Evolutionary conservation across 2,329 filamentous ascomycete species (phyloP).

Genomic region (Fusarium scirpi): DNA sequence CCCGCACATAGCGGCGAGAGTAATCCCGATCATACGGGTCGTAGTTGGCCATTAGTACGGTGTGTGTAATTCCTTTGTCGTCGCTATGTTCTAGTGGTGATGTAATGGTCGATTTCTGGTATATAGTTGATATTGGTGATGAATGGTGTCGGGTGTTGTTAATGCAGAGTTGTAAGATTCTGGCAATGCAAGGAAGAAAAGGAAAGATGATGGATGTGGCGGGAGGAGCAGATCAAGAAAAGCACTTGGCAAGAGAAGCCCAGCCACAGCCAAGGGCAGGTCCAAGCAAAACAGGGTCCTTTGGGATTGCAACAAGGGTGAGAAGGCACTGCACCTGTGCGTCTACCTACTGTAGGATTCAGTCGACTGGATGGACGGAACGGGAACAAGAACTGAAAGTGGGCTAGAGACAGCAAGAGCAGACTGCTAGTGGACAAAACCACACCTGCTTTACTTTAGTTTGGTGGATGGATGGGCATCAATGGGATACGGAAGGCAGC

Average conservation of each 20-base stretch:
- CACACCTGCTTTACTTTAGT: slow-evolving; percentile 22
- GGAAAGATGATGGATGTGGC: slow-evolving; percentile 26
- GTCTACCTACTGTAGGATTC: background rate
- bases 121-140: slow-evolving; percentile 2
- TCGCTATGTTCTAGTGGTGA: slow-evolving; percentile 6
- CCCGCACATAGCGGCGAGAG: slow-evolving; percentile 64
- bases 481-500: slow-evolving; percentile 38
- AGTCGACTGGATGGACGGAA: slow-evolving; percentile 7
- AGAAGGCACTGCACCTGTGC: background rate
- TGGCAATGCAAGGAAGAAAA: slow-evolving; percentile 25
- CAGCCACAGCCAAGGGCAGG: slow-evolving; percentile 25
- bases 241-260: slow-evolving; percentile 16
- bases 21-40: slow-evolving; percentile 67
- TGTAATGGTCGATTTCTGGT: slow-evolving; percentile 3
- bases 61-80: slow-evolving; percentile 13
- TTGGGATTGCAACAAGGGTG: slow-evolving; percentile 28
- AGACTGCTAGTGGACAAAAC: slow-evolving; percentile 16
- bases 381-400: slow-evolving; percentile 19
- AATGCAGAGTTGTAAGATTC: slow-evolving; percentile 9
- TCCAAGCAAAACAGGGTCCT: slow-evolving; percentile 42
- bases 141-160: background rate
- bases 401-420: slow-evolving; percentile 20
- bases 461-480: slow-evolving; percentile 40
- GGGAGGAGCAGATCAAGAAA: slow-evolving; percentile 27
- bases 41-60: slow-evolving; percentile 59